Evolutionary conservation across 2,329 filamentous ascomycete species (phyloP).

Genomic region (Huntiella moniliformis): DNA sequence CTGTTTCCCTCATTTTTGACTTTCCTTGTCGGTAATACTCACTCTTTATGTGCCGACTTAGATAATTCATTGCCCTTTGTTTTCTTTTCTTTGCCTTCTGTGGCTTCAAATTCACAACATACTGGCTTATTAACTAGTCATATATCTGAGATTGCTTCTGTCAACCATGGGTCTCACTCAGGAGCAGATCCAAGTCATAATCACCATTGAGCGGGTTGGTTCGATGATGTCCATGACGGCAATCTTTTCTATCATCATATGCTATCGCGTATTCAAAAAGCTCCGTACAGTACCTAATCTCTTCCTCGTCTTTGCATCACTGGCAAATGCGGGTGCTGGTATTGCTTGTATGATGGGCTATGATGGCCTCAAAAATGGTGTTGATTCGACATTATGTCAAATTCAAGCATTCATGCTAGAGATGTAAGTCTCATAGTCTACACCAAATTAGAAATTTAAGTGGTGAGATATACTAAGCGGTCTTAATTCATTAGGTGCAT

Average conservation of each 20-base stretch:
- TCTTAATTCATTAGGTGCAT: conserved; percentile 39
- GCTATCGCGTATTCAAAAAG: conserved; percentile 30
- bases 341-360: conserved; percentile 53
- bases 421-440: conserved; percentile 35
- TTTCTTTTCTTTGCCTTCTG: no score
- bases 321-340: conserved; percentile 40
- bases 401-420: conserved; percentile 43
- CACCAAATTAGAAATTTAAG: background rate
- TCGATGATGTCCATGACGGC: conserved; percentile 33
- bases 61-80: no score
- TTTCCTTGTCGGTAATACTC: no score
- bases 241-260: conserved; percentile 32
- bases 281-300: conserved; percentile 41
- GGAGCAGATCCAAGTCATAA: conserved; percentile 24
- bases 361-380: conserved; percentile 38
- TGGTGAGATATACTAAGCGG: background rate
- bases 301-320: conserved; percentile 42
- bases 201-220: conserved; percentile 32
- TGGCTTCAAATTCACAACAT: no score
- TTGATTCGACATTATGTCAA: conserved; percentile 39
- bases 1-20: background rate
- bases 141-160: no score
- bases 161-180: conserved; percentile 16
- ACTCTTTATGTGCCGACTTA: no score
- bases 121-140: no score